A percentile compares a stretch with the other conserved stretches of the same genome.
These are phyloP conservation scores for Mikania micrantha DNA, from an alignment of 129 eudicot genomes.

Conservation along the genomic window DNA sequence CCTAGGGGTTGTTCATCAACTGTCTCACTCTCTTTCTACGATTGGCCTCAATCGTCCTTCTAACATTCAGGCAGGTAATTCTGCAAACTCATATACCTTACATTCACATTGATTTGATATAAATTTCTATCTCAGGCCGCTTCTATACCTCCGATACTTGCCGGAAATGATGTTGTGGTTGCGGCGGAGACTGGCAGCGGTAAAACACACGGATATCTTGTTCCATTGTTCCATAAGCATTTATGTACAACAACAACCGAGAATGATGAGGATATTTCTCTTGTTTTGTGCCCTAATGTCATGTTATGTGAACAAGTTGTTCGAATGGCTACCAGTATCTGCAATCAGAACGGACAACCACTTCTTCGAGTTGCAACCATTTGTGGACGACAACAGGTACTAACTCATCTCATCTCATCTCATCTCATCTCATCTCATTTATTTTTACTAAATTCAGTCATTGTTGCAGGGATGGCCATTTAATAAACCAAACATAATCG, in stretches of 20 bases:
- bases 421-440: background rate
- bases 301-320: conserved; percentile 98
- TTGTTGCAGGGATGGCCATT: conserved; percentile 84
- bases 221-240: conserved; percentile 66
- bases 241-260: conserved; percentile 22
- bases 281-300: conserved; percentile 93
- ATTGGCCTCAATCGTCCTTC: conserved; percentile 70
- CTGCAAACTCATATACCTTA: background rate
- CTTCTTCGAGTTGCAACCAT: conserved; percentile 76
- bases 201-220: conserved; percentile 87
- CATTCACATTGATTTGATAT: too few relatives aligned
- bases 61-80: conserved; percentile 46
- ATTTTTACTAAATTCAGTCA: too few relatives aligned
- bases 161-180: conserved; percentile 71
- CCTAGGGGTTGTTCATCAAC: conserved; percentile 50
- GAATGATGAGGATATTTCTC: conserved; percentile 38
- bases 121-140: too few relatives aligned
- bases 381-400: conserved; percentile 87
- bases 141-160: conserved; percentile 69
- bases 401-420: too few relatives aligned
- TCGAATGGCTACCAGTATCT: conserved; percentile 78
- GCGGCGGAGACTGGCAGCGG: conserved; percentile 99
- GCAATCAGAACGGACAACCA: conserved; percentile 56
- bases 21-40: conserved; percentile 49
- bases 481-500: conserved; percentile 69